Evolutionary conservation across 1,139 yeast genomes (phyloP), one percentile per base, ranked within the genome.

Genomic region (Kodamaea fungicola): DNA sequence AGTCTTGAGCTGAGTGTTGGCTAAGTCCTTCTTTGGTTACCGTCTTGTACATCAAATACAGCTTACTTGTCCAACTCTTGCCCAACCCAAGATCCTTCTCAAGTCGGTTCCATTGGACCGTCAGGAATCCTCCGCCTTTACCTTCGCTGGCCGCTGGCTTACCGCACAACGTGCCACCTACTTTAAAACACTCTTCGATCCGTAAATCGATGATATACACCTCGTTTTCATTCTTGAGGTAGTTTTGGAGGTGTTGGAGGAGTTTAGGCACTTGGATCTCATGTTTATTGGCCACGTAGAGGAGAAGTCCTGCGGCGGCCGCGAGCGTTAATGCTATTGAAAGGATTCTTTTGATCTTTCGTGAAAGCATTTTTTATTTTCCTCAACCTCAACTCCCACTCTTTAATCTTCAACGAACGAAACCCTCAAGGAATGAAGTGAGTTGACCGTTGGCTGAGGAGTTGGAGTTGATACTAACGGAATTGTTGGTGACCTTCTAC

Each of bases 211-310:
- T 50, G n/a, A 70, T 50, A 42, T 57, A 68, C 38, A 54, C 47
- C 41, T 65, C 68, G 6, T 69, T 55, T 2, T 61, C 50, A 6
- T 74, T 74, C 44, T 67, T 72, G 51, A 68, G 67, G 48, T 62
- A 69, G 9, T 60, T 73, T 4, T 67, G 55, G 28, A 62, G 43
- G 28, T 55, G 52, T 13, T 13, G 28, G 48, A 44, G 1, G 70
- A 58, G 54, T 32, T 60, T 52, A 22, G 66, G 47, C 22, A 57
- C 50, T 4, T 64, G 61, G 27, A 57, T 50, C 24, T 64, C 49
- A 21, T 58, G 57, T 30, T 59, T 55, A 45, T 67, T 61, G 13
- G 74, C 74, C 21, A 30, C 19, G 26, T 21, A 30, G 9, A 27
- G 21, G 4, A 30, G 30, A 13, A 31, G 10, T 6, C 21, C 24